Base-by-base conservation (phyloP, 768 basidiomycete genomes). In the Crucibulum laeve region DNA sequence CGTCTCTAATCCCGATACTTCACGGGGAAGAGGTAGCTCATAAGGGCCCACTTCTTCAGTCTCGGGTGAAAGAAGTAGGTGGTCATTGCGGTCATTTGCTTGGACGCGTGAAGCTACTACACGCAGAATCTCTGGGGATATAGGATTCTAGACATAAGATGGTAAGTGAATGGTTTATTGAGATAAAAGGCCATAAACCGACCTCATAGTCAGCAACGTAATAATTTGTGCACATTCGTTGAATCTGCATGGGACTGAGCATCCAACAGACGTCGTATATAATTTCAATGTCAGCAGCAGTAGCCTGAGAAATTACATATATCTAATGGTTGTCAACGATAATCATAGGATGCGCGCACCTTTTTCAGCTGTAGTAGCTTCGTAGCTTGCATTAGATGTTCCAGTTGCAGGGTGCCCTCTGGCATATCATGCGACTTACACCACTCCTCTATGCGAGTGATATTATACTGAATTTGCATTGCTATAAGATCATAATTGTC, bases 371-470 rank as follows among this genome's bases (percentile, higher is more conserved):
- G 96, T 19, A 99, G 73, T 43, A 99, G 69, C 68, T 99, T 98
- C 56, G 96, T 97, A 43, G 96, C 96, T 72, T 99, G 96, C 92
- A 98, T 96, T 68, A 99, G 76, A 67, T 98, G 94, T 66, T 99
- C 96, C 43, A 99, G 74, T 62, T 98, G 96, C 22, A 99, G 74
- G 14, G 91, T 91, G 6, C 96, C 96, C 62, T 99, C 96, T 1
- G 95, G 96, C 92, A 99, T 97, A 59, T 96, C 92, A 58, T 98
- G 96, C 19, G 96, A 94, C 69, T 99, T 98, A 74, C 96, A 99
- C 96, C 96, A 98, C 67, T 97, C 94, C 57, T 94, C 91, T 56
- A 94, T 88, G 21, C 89, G 82, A 23, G 94, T 98, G 60, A 98
- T 96, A 60, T 98, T 98, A 64, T 99, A 99, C 62, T 99, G 96